Evolutionary conservation across 352 stramenopile genomes (phyloP), one percentile per base, ranked within the genome.

Genomic region (Pythium graminicola): DNA sequence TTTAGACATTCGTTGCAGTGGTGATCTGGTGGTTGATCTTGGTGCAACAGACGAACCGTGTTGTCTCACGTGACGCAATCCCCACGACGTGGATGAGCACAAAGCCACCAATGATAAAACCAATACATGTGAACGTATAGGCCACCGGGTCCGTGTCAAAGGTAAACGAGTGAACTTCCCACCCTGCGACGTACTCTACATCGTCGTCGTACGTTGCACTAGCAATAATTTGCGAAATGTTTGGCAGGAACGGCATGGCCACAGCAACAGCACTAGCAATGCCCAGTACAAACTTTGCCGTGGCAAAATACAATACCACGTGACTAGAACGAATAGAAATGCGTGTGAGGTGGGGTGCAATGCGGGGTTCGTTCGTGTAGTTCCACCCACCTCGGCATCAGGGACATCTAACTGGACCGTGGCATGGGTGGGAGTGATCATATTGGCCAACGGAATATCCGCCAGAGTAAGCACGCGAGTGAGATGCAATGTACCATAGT

Each of bases 291-390:
- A 78, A 60, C 53, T 78, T 78, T 26, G 69, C 31, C 10, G 60
- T 73, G n/a, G 40, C 41, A 24, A 78, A 67, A 50, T 78, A 75
- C 26, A 78, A 20, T 64, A 78, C 70, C 5, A 29, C 38, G 8
- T 43, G 7, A 13, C 22, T 47, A 6, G 48, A 56, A 11, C 48
- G 48, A 22, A 26, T 8, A 24, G 48, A 56, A 19, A 44, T 16
- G 32, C 46, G 46, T 20, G 29, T 36, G 17, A 54, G 31, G 17
- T 54, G 29, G 32, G 46, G 32, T 20, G 46, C 46, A 8, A 54
- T 5, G 6, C 32, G 29, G n/a, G 43, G 17, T 19, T 33, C 46
- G 32, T 17, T n/a, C 36, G 17, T 20, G 36, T 2, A 7, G 36
- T 43, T 11, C 2, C 24, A 27, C 22, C 7, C 13, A 13, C 41